Evolutionary conservation across 1,284 basidiomycete species (phyloP).

Genomic region (Trichosporon inkin): DNA sequence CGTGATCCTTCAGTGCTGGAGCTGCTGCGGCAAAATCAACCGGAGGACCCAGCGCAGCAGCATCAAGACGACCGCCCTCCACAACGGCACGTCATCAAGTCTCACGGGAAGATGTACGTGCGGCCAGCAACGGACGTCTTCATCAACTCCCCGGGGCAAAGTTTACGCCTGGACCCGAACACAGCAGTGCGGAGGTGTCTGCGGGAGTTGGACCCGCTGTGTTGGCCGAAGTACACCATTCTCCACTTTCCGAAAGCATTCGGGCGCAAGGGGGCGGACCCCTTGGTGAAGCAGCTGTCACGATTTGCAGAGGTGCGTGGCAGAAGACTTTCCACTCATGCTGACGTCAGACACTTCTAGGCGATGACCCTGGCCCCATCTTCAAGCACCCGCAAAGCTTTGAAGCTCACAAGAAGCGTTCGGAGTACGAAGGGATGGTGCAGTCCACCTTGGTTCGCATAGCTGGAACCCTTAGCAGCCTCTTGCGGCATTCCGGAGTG

Average conservation of each 20-base stretch:
- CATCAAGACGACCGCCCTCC: neutral
- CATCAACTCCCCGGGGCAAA: neutral
- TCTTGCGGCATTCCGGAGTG: neutral
- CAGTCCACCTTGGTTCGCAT: neutral
- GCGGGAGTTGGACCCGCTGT: neutral
- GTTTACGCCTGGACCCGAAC: neutral
- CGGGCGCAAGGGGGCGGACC: neutral
- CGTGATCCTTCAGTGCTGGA: too few relatives aligned
- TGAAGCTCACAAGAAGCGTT: too few relatives aligned
- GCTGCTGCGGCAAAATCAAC: too few relatives aligned
- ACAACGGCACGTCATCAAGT: neutral
- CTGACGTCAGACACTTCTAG: neutral
- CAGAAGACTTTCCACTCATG: too few relatives aligned
- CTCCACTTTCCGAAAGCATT: neutral
- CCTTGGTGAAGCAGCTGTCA: neutral
- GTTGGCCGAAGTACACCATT: neutral
- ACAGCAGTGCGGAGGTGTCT: neutral
- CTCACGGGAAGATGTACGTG: neutral
- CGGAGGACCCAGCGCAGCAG: neutral
- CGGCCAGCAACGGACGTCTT: neutral
- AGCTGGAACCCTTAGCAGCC: neutral
- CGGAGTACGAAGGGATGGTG: too few relatives aligned
- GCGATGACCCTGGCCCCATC: neutral
- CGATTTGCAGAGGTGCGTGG: too few relatives aligned
- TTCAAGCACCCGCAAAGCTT: too few relatives aligned